These are phyloP conservation scores for Neonectria magnoliae DNA, from an alignment of 2,329 filamentous ascomycete genomes.

Conservation along the genomic window DNA sequence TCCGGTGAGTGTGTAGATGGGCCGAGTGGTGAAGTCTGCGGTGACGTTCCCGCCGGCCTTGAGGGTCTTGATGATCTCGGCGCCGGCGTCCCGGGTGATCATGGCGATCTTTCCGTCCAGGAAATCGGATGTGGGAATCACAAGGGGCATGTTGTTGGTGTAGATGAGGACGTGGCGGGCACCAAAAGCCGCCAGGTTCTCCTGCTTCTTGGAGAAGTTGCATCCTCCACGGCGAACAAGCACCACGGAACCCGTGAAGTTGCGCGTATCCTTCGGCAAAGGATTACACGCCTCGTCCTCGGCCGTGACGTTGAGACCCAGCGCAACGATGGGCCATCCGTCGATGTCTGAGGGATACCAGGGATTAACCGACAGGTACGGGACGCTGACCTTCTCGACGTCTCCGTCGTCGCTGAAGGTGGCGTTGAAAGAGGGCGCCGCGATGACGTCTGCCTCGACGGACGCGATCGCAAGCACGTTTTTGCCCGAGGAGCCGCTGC, in stretches of 20 bases:
- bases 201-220: slow-evolving; percentile 41
- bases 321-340: slow-evolving; percentile 45
- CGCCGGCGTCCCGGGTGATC: slow-evolving; percentile 30
- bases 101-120: slow-evolving; percentile 30
- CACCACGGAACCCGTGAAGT: slow-evolving; percentile 33
- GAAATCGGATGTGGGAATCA: slow-evolving; percentile 26
- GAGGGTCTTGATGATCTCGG: slow-evolving; percentile 40
- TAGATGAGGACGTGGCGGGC: slow-evolving; percentile 46
- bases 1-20: slow-evolving; percentile 37
- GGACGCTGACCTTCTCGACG: slow-evolving; percentile 38
- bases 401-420: slow-evolving; percentile 42
- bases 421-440: slow-evolving; percentile 38
- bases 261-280: not conserved
- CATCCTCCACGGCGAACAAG: slow-evolving; percentile 47
- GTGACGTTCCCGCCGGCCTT: slow-evolving; percentile 42
- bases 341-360: slow-evolving; percentile 48
- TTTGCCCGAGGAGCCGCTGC: slow-evolving; percentile 52
- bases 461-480: slow-evolving; percentile 58
- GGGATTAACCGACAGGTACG: slow-evolving; percentile 49
- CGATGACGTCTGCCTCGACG: slow-evolving; percentile 42
- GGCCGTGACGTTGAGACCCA: slow-evolving; percentile 16
- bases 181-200: slow-evolving; percentile 41
- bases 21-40: slow-evolving; percentile 40
- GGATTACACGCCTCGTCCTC: not conserved
- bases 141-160: slow-evolving; percentile 36